Evolutionary conservation across 192 early-diverging fungal species (phyloP), one percentile per base, ranked within the genome.

Genomic region (Fimicolochytrium jonesii): DNA sequence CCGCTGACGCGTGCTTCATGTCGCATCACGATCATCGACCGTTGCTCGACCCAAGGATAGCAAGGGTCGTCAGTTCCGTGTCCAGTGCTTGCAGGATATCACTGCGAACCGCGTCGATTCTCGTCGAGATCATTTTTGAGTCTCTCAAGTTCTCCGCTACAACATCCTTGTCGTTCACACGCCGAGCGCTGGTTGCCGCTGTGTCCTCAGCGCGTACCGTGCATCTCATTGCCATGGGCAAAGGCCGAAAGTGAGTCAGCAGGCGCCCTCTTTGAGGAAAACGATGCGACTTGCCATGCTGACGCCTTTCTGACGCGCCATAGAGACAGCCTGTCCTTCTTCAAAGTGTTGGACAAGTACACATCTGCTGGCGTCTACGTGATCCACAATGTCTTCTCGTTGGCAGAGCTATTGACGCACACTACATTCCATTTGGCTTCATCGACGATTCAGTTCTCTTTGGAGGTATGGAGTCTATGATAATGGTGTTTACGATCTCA

Each of bases 371-470:
- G 84, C 22, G 73, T 86, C 11, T 83, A 83, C 49, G 56, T 87
- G 17, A 73, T 90, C 18, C 83, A 88, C 49, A 78, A 80, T 59
- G 71, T 82, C 6, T 92, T 90, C 60, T 87, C 86, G 6, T 70
- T 92, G 3, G 86, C 86, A 4, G 90, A 92, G 64, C 70, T 90
- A 23, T 82, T 92, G 54, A 80, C 87, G 11, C 71, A 87, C 70
- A 82, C 89, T 30, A 85, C 90, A 0, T 88, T 93, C 58, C 83
- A 92, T 44, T 67, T 93, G 42, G 87, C 87, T 25, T 87, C 90
- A 39, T 80, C 78, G 20, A 88, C 89, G 7, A 79, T 93, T 35
- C 55, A 65, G 15, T 70, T 76, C 47, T 69, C 70, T 20, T 44
- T 80, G 56, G 64, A 68, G n/a, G 74, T 73, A 66, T 54, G 25